Conservation (phyloP, 768 basidiomycete genomes). For the Melanogaster broomeanus region DNA sequence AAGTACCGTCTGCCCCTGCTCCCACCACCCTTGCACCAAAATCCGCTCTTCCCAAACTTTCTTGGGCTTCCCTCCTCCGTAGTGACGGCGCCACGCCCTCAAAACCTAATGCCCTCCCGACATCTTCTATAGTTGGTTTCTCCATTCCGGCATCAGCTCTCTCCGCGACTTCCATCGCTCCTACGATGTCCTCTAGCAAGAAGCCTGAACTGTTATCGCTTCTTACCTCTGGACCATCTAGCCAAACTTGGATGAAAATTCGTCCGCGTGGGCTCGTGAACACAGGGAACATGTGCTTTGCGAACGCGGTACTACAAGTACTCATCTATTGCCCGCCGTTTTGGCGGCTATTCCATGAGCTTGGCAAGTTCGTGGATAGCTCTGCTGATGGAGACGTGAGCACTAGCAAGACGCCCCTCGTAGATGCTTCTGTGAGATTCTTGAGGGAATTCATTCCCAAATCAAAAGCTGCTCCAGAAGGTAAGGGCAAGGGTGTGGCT, state of each 20-base stretch:
- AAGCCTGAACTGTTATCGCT: conserved; percentile 55
- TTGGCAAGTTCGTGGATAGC: conserved; percentile 53
- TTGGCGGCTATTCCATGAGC: conserved; percentile 69
- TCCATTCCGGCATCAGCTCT: conserved; percentile 60
- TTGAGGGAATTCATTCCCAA: conserved; percentile 68
- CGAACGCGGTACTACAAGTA: conserved; percentile 90
- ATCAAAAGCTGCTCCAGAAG: conserved; percentile 17
- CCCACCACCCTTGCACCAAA: conserved; percentile 20
- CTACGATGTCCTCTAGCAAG: conserved; percentile 37
- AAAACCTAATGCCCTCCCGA: conserved; percentile 56
- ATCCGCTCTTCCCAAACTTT: conserved; percentile 51
- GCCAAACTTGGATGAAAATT: conserved; percentile 36
- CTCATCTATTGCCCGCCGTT: conserved; percentile 91
- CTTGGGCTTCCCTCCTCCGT: conserved; percentile 75
- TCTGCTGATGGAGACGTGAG: conserved; percentile 26
- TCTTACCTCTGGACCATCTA: conserved; percentile 44
- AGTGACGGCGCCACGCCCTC: conserved; percentile 41
- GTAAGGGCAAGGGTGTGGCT: conserved; percentile 45
- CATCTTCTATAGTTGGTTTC: conserved; percentile 71
- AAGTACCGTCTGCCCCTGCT: conserved; percentile 1
- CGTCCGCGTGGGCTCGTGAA: conserved; percentile 86
- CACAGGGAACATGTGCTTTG: conserved; percentile 97
- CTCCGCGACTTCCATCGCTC: conserved; percentile 19
- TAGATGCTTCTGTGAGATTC: conserved; percentile 72
- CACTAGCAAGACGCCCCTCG: conserved; percentile 50